Evolutionary conservation across 2,329 filamentous ascomycete genomes (phyloP), one percentile per base, ranked within the genome.

Genomic region (Tolypocladium pustulatum): DNA sequence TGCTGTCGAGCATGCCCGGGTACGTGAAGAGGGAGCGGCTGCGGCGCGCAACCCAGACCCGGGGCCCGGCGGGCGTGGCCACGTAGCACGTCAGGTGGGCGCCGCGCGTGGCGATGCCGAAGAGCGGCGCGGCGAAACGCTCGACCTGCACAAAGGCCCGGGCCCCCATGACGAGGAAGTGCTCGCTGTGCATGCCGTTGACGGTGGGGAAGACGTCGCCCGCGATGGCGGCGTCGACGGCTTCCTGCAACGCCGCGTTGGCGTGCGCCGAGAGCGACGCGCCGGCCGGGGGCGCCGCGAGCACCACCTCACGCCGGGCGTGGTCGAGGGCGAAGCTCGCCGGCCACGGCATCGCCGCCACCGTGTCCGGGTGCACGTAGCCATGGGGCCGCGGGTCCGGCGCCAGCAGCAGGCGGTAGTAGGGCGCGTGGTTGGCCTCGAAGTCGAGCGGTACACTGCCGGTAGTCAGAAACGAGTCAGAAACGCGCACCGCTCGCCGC

Each of bases 1-100:
- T 88, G 66, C 90, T 93, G 68, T 94, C 90, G 58, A 92, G 77
- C 78, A 89, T 85, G 4, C 84, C 82, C 0, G 85, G 85, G 65
- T 89, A 92, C 0, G 88, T 91, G 69, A 86, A 82, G 66, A 92
- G 87, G 12, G 77, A 81, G 55, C 72, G 75, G 54, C 86, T 82
- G 20, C 90, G 77, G 30, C 85, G 76, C 0, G 90, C 87, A 1
- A 90, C 81, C 90, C 90, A 94, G 36, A 93, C 79, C 64, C 79
- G 83, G 9, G 41, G 41, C 13, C 10, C 74, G 77, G 10, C 74
- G 67, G 53, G 36, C 7, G 60, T 57, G 12, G 60, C 65, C 13
- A 73, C 78, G 67, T 86, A 90, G 4, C 80, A 84, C 0, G 85
- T 90, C 72, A 88, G 76, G 68, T 90, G 85, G 2, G 76, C 80